Evolutionary conservation across 208 protist genomes (phyloP).

Genomic region (Endotrypanum monterogeii): DNA sequence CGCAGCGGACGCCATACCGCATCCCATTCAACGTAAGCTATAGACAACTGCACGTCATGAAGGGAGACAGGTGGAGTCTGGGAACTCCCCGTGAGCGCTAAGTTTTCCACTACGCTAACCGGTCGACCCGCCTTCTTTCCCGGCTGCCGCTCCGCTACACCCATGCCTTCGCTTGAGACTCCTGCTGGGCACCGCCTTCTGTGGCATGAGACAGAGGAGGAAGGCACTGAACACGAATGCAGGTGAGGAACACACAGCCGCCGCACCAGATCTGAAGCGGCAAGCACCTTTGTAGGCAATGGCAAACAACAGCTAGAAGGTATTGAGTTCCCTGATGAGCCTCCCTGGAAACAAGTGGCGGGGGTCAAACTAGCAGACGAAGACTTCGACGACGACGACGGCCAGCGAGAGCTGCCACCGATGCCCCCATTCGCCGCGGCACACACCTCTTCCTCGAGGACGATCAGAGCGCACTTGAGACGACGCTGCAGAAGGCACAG

Average conservation of each 20-base stretch:
- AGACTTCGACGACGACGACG: not conserved
- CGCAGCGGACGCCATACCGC: not conserved
- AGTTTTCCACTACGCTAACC: not conserved
- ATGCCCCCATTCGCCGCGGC: not conserved
- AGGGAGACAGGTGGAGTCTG: constrained; percentile 17
- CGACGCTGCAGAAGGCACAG: constrained; percentile 64
- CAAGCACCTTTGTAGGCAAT: constrained; percentile 12
- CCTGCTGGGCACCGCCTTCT: not conserved
- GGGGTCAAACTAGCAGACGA: not conserved
- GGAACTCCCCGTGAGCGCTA: not conserved
- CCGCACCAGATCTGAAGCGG: constrained; percentile 22
- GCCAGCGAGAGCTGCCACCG: not conserved
- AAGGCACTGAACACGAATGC: not conserved
- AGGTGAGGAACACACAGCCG: constrained; percentile 23
- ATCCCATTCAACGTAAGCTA: constrained; percentile 16
- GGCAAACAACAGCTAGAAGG: not conserved
- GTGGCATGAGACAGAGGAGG: not conserved
- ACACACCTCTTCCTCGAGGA: constrained; percentile 36
- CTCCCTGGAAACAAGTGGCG: not conserved
- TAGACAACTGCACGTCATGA: constrained; percentile 24
- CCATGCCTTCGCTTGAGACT: not conserved
- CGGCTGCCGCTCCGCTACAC: not conserved
- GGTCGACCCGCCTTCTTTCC: constrained; percentile 5
- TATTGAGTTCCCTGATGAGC: not conserved
- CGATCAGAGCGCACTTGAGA: constrained; percentile 57